A percentile compares a stretch with the other conserved stretches of the same genome.
These are phyloP conservation scores for Peronosclerospora sorghi DNA, from an alignment of 352 stramenopile genomes.

Conservation along the genomic window DNA sequence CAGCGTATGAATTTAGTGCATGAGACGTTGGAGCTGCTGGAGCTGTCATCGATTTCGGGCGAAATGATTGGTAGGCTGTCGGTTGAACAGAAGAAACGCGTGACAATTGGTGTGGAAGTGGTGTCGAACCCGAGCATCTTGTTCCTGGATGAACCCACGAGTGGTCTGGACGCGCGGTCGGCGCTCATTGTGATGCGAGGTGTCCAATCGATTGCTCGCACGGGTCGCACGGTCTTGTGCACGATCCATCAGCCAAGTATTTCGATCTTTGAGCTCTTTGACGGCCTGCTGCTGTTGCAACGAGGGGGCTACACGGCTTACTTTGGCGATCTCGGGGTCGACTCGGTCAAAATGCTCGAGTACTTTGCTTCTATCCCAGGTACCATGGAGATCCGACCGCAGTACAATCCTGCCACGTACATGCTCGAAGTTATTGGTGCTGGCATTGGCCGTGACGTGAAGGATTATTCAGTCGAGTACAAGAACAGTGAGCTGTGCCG, in stretches of 20 bases:
- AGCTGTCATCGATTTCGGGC: conserved; percentile 27
- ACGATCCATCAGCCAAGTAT: conserved; percentile 53
- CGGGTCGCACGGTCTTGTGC: conserved; percentile 74
- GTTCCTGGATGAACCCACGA: conserved; percentile 91
- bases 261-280: conserved; percentile 90
- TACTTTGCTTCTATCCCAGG: conserved; percentile 77
- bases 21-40: conserved; percentile 43
- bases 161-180: conserved; percentile 75
- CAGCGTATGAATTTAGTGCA: conserved; percentile 42
- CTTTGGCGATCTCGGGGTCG: conserved; percentile 79
- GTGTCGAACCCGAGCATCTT: conserved; percentile 89
- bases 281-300: conserved; percentile 84
- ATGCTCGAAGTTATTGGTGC: conserved; percentile 85
- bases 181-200: conserved; percentile 82
- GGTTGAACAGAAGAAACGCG: conserved; percentile 89
- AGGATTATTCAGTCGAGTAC: conserved; percentile 43
- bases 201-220: conserved; percentile 74
- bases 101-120: conserved; percentile 91
- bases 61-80: conserved; percentile 43
- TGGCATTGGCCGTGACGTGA: conserved; percentile 52
- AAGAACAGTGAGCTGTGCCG: conserved; percentile 26
- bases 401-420: conserved; percentile 86
- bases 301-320: conserved; percentile 53
- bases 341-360: conserved; percentile 64
- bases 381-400: conserved; percentile 40